These are phyloP conservation scores for Achaetomium macrosporum DNA, from an alignment of 2,329 filamentous ascomycete genomes.

Conservation along the genomic window DNA sequence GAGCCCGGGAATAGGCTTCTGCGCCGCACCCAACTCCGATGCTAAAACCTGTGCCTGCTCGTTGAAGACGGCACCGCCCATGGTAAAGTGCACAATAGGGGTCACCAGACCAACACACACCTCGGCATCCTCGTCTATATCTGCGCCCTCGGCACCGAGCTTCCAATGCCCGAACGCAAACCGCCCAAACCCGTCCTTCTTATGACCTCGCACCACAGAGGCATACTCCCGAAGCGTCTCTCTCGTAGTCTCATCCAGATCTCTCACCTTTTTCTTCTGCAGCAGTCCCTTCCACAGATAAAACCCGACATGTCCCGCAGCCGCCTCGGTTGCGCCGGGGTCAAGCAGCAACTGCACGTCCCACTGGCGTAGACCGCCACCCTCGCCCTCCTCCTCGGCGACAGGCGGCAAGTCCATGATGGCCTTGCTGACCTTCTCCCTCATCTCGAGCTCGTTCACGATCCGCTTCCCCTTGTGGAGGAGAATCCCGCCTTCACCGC, in stretches of 20 bases:
- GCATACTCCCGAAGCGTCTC: conserved; percentile 46
- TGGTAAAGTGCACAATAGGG: conserved; percentile 60
- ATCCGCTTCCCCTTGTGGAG: conserved; percentile 47
- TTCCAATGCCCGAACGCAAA: conserved; percentile 51
- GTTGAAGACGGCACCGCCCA: conserved; percentile 58
- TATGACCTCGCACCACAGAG: conserved; percentile 34
- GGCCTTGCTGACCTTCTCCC: conserved; percentile 49
- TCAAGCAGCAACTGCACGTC: conserved; percentile 54
- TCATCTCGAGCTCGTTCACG: conserved; percentile 56
- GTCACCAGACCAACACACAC: conserved; percentile 56
- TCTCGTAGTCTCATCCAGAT: conserved; percentile 39
- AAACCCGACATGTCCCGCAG: conserved; percentile 53
- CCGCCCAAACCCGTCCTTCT: conserved; percentile 42
- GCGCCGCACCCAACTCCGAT: conserved; percentile 27
- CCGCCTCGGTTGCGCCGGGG: conserved; percentile 47
- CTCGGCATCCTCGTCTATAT: conserved; percentile 37
- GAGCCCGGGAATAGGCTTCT: conserved; percentile 46
- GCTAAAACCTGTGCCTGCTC: conserved; percentile 46
- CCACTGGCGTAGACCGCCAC: conserved; percentile 45
- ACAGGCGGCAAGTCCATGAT: conserved; percentile 39
- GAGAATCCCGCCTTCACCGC: conserved; percentile 57
- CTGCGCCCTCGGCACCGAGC: conserved; percentile 37
- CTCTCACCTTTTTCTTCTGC: conserved; percentile 47
- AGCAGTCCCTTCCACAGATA: conserved; percentile 59
- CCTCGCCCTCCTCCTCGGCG: conserved; percentile 17